These are phyloP conservation scores for Sequoia sempervirens DNA, from an alignment of 75 land plant genomes.

Conservation along the genomic window DNA sequence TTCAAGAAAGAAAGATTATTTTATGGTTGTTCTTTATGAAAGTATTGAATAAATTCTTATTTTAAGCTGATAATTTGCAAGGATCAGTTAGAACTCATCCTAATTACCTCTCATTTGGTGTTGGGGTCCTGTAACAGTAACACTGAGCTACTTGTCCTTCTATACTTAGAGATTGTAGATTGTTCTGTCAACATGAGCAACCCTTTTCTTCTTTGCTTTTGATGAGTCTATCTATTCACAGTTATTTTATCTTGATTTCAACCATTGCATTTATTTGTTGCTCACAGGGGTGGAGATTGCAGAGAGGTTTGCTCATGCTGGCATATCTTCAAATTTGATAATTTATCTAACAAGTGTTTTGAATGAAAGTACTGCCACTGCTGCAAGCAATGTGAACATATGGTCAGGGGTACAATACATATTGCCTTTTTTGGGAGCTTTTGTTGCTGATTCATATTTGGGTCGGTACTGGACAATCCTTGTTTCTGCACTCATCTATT, in stretches of 20 bases:
- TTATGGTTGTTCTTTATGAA: too few species aligned
- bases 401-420: constrained; percentile 33
- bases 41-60: too few species aligned
- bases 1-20: too few species aligned
- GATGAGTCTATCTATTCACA: not conserved
- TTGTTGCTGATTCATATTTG: constrained; percentile 52
- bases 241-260: too few species aligned
- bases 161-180: not conserved
- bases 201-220: not conserved
- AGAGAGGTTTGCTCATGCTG: not conserved
- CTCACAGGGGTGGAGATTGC: constrained; percentile 30
- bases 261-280: too few species aligned
- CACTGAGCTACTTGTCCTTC: too few species aligned
- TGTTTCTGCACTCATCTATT: constrained; percentile 26
- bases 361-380: constrained; percentile 35
- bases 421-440: constrained; percentile 50
- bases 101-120: too few species aligned
- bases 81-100: too few species aligned
- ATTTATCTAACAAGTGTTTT: constrained; percentile 6
- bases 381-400: constrained; percentile 44
- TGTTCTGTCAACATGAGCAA: not conserved
- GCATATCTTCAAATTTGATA: not conserved
- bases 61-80: too few species aligned
- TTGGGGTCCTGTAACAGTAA: too few species aligned
- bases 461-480: constrained; percentile 51